Base-by-base conservation (phyloP, 139 green algal species). In the Chlorella sp. region DNA sequence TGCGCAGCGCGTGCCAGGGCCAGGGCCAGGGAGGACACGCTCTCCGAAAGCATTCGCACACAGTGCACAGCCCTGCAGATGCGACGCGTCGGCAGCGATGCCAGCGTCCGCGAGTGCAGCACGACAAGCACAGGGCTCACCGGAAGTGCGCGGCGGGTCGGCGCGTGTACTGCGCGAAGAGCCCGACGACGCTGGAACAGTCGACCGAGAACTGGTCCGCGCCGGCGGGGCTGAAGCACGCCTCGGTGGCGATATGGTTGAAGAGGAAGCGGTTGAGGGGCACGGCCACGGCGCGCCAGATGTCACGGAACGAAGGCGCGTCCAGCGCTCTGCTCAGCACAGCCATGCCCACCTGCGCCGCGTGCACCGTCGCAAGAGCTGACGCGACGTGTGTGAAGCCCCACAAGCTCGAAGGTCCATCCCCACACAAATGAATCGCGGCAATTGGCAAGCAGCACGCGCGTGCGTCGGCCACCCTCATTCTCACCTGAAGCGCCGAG, bases 261-360 rank as follows among this genome's bases (percentile, higher is more conserved):
- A 84, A 84, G 66, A 84, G 65, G 61, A 81, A 85, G 29, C 79
- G 71, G 68, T 85, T 85, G 67, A 85, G 69, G 51, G 79, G 74
- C 35, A 83, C 69, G 1, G 71, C n/a, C 4, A 76, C 60, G 2
- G 74, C 74, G 6, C 74, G 33, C 74, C 74, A 79, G 51, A 79
- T 74, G 67, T 79, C 74, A 26, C 67, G 51, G 67, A 79, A 79
- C 26, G 74, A 79, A 1, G 74, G 74, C 20, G 22, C 67, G 35
- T 79, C 74, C 36, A 79, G 67, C 3, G 31, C 10, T 2, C 24
- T 17, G 2, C 60, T 42, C 29, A 77, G 72, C 10, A 5, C 5
- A 49, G 27, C 26, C 62, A 77, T 42, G 3, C 62, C 32, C 49
- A 29, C 30, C 67, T 72, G 67, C 29, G 3, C 22, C 17, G 55